phyloP scores from a whole-genome alignment of 1,139 yeast species.

The Taphrina wiesneri region DNA sequence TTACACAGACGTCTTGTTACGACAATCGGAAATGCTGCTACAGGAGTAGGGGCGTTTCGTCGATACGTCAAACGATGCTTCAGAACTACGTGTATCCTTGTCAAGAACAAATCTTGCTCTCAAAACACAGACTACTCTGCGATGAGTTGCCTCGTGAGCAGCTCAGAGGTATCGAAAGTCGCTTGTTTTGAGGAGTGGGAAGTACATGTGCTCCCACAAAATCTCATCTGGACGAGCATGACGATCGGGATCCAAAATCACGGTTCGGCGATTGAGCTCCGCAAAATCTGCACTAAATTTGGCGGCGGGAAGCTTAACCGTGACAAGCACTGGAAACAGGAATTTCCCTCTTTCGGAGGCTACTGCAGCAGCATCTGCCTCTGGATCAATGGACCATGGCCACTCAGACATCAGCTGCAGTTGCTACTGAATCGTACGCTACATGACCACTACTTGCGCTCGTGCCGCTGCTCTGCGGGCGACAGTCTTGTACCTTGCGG shows the following conservation, averaged over 20 bases:
- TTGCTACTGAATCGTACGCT: background rate
- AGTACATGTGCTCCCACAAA: background rate
- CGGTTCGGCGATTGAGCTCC: background rate
- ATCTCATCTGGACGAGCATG: background rate
- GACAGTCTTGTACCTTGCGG: background rate
- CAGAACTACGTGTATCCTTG: too few relatives aligned
- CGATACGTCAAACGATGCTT: too few relatives aligned
- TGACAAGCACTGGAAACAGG: background rate
- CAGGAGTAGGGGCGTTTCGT: too few relatives aligned
- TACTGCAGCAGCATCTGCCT: too few relatives aligned
- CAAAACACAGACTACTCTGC: background rate
- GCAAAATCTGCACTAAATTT: background rate
- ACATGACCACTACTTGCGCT: background rate
- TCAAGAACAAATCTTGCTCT: too few relatives aligned
- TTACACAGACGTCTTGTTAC: too few relatives aligned
- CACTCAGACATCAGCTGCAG: background rate
- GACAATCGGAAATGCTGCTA: too few relatives aligned
- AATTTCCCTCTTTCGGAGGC: too few relatives aligned
- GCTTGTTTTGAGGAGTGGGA: background rate
- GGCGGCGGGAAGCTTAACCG: background rate
- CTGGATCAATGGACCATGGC: too few relatives aligned
- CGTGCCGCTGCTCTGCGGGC: background rate
- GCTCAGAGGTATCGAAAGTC: too few relatives aligned
- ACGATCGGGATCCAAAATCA: background rate
- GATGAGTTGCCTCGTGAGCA: too few relatives aligned